phyloP scores from a whole-genome alignment of 2,329 filamentous ascomycete species.

The Mollisia scopiformis region DNA sequence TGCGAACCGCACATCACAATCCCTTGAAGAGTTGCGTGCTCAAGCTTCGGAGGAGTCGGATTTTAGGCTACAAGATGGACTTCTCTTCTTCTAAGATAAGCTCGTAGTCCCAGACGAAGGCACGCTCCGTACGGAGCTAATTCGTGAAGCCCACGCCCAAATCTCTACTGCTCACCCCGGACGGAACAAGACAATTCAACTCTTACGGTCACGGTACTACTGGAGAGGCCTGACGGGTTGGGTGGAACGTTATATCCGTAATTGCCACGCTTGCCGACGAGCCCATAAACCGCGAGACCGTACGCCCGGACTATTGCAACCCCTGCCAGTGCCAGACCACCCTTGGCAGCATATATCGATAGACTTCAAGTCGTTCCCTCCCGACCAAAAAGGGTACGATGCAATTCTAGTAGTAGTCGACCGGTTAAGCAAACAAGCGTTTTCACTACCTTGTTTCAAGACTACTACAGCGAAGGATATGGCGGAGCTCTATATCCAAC shows the following conservation, averaged over 20 bases:
- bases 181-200: slow-evolving; percentile 1
- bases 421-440: background rate
- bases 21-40: too few species aligned
- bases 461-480: slow-evolving; percentile 4
- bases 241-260: background rate
- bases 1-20: too few species aligned
- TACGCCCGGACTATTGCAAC: slow-evolving; percentile 11
- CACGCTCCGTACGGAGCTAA: background rate
- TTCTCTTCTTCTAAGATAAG: slow-evolving; percentile 1
- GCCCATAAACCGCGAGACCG: background rate
- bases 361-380: slow-evolving; percentile 12
- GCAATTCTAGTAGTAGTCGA: slow-evolving; percentile 14
- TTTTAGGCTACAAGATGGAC: background rate
- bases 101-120: background rate
- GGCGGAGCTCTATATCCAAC: slow-evolving; percentile 4
- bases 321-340: slow-evolving; percentile 14
- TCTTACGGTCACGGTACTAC: slow-evolving; percentile 5
- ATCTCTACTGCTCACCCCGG: slow-evolving; percentile 9
- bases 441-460: slow-evolving; percentile 12
- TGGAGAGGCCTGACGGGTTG: background rate
- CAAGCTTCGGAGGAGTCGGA: too few species aligned
- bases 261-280: slow-evolving; percentile 6
- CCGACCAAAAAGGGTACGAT: slow-evolving; percentile 3
- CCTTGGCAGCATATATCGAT: slow-evolving; percentile 22
- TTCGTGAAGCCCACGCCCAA: slow-evolving; percentile 4